Evolutionary conservation across 2,329 filamentous ascomycete genomes (phyloP), one percentile per base, ranked within the genome.

Genomic region (Scopulariopsis brevicaulis): DNA sequence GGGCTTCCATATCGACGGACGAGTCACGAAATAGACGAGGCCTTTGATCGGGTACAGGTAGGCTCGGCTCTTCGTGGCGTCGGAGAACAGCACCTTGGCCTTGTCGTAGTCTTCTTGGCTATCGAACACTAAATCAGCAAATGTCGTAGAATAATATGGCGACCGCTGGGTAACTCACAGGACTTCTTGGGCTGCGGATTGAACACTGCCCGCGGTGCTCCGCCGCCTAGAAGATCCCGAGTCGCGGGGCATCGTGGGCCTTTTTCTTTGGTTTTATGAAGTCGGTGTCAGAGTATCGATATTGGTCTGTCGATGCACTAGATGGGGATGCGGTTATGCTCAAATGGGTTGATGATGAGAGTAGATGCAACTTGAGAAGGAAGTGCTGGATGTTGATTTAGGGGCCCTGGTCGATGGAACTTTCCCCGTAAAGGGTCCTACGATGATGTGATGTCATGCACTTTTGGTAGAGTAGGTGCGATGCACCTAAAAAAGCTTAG

Each of bases 21-120:
- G 81, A 25, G 73, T 74, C 51, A 78, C 53, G 64, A 85, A 83
- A 69, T 85, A 86, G 66, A 78, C 64, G 56, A 85, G 80, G 2
- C 83, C 83, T 76, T 81, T 91, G 71, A 96, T 78, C 28, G 93
- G 93, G 71, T 96, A 96, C 62, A 95, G 56, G 54, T 64, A 64
- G 14, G 89, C 82, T 48, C 83, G 82, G 60, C 88, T 92, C 60
- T 76, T 80, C 40, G 83, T 80, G 32, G 87, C 86, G 67, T 88
- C 82, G 52, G 76, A 73, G 53, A 87, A 75, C 34, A 89, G 73
- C 22, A 71, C 69, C 62, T 75, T 81, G 58, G 86, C 77, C 61
- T 83, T 81, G 59, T 81, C 76, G 58, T 83, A 83, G 66, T 94
- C 90, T 62, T 89, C 83, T 60, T 80, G 71, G 25, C 77, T 80